A percentile compares a stretch with the other conserved stretches of the same genome.
phyloP scores from a whole-genome alignment of 352 stramenopile genomes.

The Phytophthora chlamydospora region DNA sequence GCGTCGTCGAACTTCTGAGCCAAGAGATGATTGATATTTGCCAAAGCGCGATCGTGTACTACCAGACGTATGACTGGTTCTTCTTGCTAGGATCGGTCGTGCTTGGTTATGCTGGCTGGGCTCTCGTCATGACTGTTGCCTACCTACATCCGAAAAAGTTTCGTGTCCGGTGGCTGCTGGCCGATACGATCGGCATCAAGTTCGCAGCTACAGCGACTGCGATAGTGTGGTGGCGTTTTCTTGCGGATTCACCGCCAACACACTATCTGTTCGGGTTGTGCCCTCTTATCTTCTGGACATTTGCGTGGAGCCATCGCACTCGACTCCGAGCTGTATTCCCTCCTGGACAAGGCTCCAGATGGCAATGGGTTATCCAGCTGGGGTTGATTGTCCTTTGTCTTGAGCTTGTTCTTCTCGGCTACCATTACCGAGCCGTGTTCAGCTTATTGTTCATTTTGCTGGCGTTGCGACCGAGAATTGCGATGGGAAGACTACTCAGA shows the following conservation, averaged over 20 bases:
- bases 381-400: slow-evolving; percentile 40
- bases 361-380: slow-evolving; percentile 27
- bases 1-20: slow-evolving; percentile 47
- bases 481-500: slow-evolving; percentile 10
- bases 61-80: slow-evolving; percentile 84
- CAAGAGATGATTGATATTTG: slow-evolving; percentile 73
- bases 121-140: slow-evolving; percentile 56
- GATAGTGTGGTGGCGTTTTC: slow-evolving; percentile 46
- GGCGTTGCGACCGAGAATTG: slow-evolving; percentile 39
- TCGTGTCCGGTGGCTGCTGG: slow-evolving; percentile 26
- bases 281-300: slow-evolving; percentile 72
- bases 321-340: slow-evolving; percentile 25
- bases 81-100: slow-evolving; percentile 74
- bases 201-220: slow-evolving; percentile 19
- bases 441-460: slow-evolving; percentile 62
- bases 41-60: slow-evolving; percentile 70
- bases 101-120: slow-evolving; percentile 73
- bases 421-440: slow-evolving; percentile 56
- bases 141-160: slow-evolving; percentile 48
- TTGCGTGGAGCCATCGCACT: slow-evolving; percentile 46
- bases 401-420: slow-evolving; percentile 66
- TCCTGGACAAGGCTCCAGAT: slow-evolving; percentile 1
- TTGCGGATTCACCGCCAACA: slow-evolving; percentile 66
- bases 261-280: slow-evolving; percentile 80
- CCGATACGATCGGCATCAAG: slow-evolving; percentile 17